Percentiles rank a stretch among this genome's conserved stretches.
phyloP scores from a whole-genome alignment of 768 basidiomycete genomes.

The Boletellus emodensis region DNA sequence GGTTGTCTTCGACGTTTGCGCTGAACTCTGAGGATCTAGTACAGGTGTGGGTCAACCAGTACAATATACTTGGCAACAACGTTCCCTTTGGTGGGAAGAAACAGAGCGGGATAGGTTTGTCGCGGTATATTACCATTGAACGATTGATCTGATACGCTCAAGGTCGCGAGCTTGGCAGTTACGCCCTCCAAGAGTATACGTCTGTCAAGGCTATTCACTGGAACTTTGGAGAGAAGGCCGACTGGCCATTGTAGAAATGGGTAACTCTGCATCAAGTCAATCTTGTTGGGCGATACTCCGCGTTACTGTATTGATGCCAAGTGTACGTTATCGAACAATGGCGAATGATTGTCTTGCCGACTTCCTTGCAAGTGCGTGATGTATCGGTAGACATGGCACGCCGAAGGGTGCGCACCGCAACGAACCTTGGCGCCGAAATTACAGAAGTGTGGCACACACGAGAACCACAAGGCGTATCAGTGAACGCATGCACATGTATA shows the following conservation, averaged over 20 bases:
- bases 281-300: neutral
- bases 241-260: conserved; percentile 62
- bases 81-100: conserved; percentile 97
- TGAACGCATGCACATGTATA: conserved; percentile 1
- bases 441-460: conserved; percentile 24
- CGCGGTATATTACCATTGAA: neutral
- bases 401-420: conserved; percentile 13
- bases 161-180: conserved; percentile 86
- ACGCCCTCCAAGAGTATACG: conserved; percentile 81
- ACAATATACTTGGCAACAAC: conserved; percentile 78
- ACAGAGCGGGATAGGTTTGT: conserved; percentile 76
- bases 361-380: conserved; percentile 3
- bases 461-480: conserved; percentile 12
- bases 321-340: conserved; percentile 18
- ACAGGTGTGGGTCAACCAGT: conserved; percentile 91
- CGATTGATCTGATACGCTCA: conserved; percentile 10
- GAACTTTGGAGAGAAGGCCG: conserved; percentile 80
- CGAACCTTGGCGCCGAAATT: conserved; percentile 13
- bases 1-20: neutral
- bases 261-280: neutral
- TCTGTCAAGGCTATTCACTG: conserved; percentile 81
- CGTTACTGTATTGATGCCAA: neutral
- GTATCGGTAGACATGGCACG: neutral
- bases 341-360: conserved; percentile 11
- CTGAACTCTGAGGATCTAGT: conserved; percentile 5